Conservation (phyloP, 2,329 filamentous ascomycete species). For the Xylaria sp. region DNA sequence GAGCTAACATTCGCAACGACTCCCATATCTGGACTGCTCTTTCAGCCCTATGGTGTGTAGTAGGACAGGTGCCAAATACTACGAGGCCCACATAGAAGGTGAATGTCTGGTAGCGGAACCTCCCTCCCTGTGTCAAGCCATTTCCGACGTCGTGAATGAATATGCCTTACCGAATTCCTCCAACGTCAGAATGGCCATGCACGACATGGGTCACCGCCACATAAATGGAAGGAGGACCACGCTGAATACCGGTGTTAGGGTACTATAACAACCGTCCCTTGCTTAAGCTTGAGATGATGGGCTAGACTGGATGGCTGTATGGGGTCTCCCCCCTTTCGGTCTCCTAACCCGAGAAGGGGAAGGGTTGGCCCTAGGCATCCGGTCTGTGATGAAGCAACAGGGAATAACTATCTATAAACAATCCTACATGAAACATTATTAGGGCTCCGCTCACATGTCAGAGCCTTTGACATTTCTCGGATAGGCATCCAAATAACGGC, state of each 20-base stretch:
- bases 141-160: slow-evolving; percentile 20
- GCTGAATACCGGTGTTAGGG: slow-evolving; percentile 1
- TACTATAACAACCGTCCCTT: slow-evolving; percentile 10
- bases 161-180: slow-evolving; percentile 37
- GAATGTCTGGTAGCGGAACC: slow-evolving; percentile 20
- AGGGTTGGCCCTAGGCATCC: slow-evolving; percentile 6
- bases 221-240: slow-evolving; percentile 17
- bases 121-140: slow-evolving; percentile 21
- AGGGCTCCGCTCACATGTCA: slow-evolving; percentile 24
- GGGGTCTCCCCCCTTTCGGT: slow-evolving; percentile 3
- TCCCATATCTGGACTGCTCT: slow-evolving; percentile 18
- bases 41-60: slow-evolving; percentile 36
- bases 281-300: slow-evolving; percentile 18
- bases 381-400: slow-evolving; percentile 9
- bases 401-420: slow-evolving; percentile 23
- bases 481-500: slow-evolving; percentile 1
- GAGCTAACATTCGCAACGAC: slow-evolving; percentile 11
- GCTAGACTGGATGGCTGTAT: slow-evolving; percentile 17
- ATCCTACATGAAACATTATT: slow-evolving; percentile 27
- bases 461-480: slow-evolving; percentile 11
- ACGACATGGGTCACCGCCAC: slow-evolving; percentile 38
- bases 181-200: slow-evolving; percentile 28
- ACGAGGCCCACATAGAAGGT: slow-evolving; percentile 27
- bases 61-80: slow-evolving; percentile 12
- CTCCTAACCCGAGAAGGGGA: background rate